phyloP scores from a whole-genome alignment of 2,329 filamentous ascomycete genomes.

The Colletotrichum sp. region DNA sequence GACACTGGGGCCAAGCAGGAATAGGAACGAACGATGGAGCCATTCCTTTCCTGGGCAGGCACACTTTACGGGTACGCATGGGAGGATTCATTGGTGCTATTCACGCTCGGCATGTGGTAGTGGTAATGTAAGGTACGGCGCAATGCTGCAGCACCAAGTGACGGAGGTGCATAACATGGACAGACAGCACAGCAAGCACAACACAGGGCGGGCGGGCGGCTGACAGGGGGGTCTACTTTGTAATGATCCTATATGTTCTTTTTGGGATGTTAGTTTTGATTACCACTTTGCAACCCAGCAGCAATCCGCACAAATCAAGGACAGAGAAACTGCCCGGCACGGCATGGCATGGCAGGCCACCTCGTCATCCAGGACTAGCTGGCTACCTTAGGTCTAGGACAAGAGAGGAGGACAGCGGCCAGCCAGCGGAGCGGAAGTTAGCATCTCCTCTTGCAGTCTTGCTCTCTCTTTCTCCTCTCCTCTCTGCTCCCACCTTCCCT shows the following conservation, averaged over 20 bases:
- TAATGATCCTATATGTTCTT: background rate
- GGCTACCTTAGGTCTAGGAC: background rate
- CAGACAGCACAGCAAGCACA: background rate
- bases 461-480: background rate
- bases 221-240: background rate
- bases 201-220: background rate
- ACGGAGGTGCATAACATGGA: background rate
- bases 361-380: background rate
- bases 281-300: background rate
- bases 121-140: background rate
- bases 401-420: too few species aligned
- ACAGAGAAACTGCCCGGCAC: background rate
- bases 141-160: background rate
- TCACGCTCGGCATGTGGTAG: background rate
- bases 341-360: background rate
- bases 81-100: background rate
- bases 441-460: background rate
- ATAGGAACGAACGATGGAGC: slow-evolving; percentile 14
- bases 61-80: background rate
- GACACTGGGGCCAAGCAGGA: background rate
- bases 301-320: background rate
- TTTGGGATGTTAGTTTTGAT: background rate
- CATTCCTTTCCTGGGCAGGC: slow-evolving; percentile 2
- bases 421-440: background rate
- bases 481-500: background rate